Evolutionary conservation across 1,139 yeast species (phyloP).

Genomic region (Candida glucosophila): DNA sequence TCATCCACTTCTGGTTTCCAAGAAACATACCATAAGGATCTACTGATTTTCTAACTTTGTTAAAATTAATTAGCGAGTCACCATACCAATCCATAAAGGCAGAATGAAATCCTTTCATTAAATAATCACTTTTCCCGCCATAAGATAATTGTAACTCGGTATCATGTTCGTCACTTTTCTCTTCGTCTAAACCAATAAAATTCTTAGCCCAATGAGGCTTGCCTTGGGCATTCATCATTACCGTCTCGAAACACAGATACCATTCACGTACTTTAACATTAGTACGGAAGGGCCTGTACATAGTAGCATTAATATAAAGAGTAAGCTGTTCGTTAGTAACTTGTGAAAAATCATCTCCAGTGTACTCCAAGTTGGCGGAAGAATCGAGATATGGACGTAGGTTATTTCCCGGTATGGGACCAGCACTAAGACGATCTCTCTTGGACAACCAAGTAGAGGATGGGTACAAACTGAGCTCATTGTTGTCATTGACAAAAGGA

Average conservation of each 20-base stretch:
- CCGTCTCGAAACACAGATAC: conserved; percentile 76
- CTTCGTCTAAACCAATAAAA: conserved; percentile 59
- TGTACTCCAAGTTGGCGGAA: conserved; percentile 60
- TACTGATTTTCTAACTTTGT: conserved; percentile 49
- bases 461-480: conserved; percentile 38
- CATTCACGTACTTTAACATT: conserved; percentile 71
- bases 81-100: conserved; percentile 78
- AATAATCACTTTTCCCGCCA: conserved; percentile 50
- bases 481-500: conserved; percentile 36
- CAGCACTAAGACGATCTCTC: conserved; percentile 35
- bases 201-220: conserved; percentile 99
- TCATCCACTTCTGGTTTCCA: conserved; percentile 71
- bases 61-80: conserved; percentile 51
- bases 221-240: conserved; percentile 73
- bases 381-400: conserved; percentile 74
- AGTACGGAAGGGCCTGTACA: conserved; percentile 84
- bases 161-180: conserved; percentile 28
- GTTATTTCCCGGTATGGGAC: conserved; percentile 80
- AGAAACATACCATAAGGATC: conserved; percentile 82
- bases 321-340: conserved; percentile 77
- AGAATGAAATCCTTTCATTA: conserved; percentile 73
- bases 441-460: conserved; percentile 31
- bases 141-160: conserved; percentile 27
- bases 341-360: conserved; percentile 32
- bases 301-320: conserved; percentile 83